Evolutionary conservation across 495 filamentous ascomycete species (phyloP), one percentile per base, ranked within the genome.

Genomic region (Hypoxylon lienhwacheense): DNA sequence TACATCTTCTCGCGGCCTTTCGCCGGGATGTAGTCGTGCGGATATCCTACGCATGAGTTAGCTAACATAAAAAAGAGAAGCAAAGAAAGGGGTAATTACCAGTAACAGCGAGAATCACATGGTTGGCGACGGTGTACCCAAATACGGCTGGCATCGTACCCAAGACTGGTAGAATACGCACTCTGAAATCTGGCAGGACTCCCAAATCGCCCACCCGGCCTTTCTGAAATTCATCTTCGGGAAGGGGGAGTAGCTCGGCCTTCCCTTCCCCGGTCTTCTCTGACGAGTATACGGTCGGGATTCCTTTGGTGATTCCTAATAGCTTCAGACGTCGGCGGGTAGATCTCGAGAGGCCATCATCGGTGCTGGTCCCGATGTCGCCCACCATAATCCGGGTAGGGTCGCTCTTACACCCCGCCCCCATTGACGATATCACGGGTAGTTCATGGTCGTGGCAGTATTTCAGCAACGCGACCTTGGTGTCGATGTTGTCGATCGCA

Each of bases 91-190:
- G n/a, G 44, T 15, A 37, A 61, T 36, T 57, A 75, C 74, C 74
- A 1, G 90, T 77, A n/a, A 96, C 80, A 31, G 85, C 82, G 55
- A 93, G 79, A 50, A 97, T 89, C 28, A 97, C 82, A 59, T 96
- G 89, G 66, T 97, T 99, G 1, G 93, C 93, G 19, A 86, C 79
- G 1, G 84, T 85, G 49, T 95, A 88, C 10, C 93, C 93, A 73
- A 99, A 99, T 0, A 97, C 82, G 1, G 92, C 91, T 1, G 93
- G 93, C 91, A 99, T 96, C 0, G 93, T 97, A 2, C 93, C 93
- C 12, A 99, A 71, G 0, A 99, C 93, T 0, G 93, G 93, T 33
- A 99, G 71, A 47, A 99, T 97, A 16, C 93, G 83, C 12, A 95
- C 88, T 5, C 93, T 79, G 72, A 99, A 99, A 65, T 96, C 91